Percentiles rank a stretch among this genome's conserved stretches.
Conservation (phyloP, 2,329 filamentous ascomycete genomes). For the Arthroderma uncinatum region DNA sequence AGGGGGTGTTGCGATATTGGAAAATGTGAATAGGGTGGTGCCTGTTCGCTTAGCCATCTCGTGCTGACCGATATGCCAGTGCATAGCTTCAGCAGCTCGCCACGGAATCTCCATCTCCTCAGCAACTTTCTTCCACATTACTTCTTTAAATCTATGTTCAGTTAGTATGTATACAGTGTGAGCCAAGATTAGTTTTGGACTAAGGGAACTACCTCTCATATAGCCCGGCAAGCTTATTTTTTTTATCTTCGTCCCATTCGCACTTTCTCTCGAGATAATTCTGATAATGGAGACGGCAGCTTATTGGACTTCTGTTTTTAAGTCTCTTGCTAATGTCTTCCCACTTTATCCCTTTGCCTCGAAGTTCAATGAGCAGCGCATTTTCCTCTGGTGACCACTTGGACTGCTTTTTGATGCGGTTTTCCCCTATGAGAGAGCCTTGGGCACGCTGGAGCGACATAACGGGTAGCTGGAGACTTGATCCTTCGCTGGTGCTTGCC, state of each 20-base stretch:
- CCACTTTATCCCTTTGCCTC: slow-evolving; percentile 93
- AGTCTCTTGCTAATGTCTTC: slow-evolving; percentile 91
- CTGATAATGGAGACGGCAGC: slow-evolving; percentile 88
- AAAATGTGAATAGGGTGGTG: slow-evolving; percentile 70
- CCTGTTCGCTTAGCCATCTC: slow-evolving; percentile 67
- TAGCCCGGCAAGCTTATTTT: slow-evolving; percentile 86
- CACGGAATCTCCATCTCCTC: slow-evolving; percentile 92
- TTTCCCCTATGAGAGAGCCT: neutral
- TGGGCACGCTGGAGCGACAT: neutral
- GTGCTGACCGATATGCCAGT: slow-evolving; percentile 87
- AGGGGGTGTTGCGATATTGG: slow-evolving; percentile 45
- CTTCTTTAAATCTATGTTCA: slow-evolving; percentile 69
- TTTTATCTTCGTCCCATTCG: slow-evolving; percentile 95
- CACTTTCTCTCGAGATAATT: slow-evolving; percentile 90
- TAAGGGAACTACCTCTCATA: slow-evolving; percentile 66
- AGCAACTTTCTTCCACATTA: slow-evolving; percentile 95
- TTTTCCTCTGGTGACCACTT: slow-evolving; percentile 96
- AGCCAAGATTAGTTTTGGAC: neutral
- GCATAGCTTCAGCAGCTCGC: slow-evolving; percentile 94
- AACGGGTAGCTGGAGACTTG: neutral
- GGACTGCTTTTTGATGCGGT: slow-evolving; percentile 64
- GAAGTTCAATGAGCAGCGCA: slow-evolving; percentile 80
- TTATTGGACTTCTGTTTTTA: slow-evolving; percentile 83
- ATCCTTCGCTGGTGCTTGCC: slow-evolving; percentile 2
- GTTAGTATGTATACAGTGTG: slow-evolving; percentile 1